Conservation (phyloP, 345 rosid species). For the Dovyalis caffra region DNA sequence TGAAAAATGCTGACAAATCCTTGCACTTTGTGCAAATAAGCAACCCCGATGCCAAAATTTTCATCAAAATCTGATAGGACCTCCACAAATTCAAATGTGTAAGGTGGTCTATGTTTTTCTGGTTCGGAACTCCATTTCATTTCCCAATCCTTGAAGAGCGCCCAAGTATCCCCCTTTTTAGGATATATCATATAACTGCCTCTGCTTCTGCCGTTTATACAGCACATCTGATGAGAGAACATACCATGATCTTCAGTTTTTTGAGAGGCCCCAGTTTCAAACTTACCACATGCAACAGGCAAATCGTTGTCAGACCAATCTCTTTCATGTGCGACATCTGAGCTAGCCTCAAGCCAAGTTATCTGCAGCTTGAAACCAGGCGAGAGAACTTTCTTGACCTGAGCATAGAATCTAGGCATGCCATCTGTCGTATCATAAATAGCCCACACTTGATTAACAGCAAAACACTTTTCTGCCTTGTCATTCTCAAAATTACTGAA, state of each 20-base stretch:
- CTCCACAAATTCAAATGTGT: conserved; percentile 65
- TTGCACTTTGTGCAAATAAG: conserved; percentile 62
- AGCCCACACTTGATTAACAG: conserved; percentile 79
- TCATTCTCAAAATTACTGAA: conserved; percentile 62
- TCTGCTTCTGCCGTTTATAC: conserved; percentile 14
- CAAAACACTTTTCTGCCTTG: conserved; percentile 47
- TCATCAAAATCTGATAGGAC: conserved; percentile 50
- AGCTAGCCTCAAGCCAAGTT: conserved; percentile 74
- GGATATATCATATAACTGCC: conserved; percentile 50
- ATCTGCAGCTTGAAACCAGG: conserved; percentile 59
- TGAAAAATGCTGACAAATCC: conserved; percentile 74
- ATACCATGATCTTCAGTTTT: conserved; percentile 42
- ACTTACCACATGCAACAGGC: conserved; percentile 75
- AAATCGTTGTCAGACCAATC: conserved; percentile 40
- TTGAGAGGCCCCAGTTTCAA: conserved; percentile 33
- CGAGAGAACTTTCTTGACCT: conserved; percentile 48
- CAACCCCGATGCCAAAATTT: conserved; percentile 59
- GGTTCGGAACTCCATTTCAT: conserved; percentile 48
- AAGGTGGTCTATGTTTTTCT: conserved; percentile 44
- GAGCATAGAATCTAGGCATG: conserved; percentile 85
- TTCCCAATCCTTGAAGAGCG: conserved; percentile 75
- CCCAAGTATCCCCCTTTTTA: conserved; percentile 82
- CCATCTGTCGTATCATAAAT: conserved; percentile 67
- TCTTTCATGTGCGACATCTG: conserved; percentile 32
- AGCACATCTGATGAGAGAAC: conserved; percentile 62